A percentile compares a stretch with the other conserved stretches of the same genome.
These are phyloP conservation scores for Colletotrichum agaves DNA, from an alignment of 2,329 filamentous ascomycete genomes.

Conservation along the genomic window DNA sequence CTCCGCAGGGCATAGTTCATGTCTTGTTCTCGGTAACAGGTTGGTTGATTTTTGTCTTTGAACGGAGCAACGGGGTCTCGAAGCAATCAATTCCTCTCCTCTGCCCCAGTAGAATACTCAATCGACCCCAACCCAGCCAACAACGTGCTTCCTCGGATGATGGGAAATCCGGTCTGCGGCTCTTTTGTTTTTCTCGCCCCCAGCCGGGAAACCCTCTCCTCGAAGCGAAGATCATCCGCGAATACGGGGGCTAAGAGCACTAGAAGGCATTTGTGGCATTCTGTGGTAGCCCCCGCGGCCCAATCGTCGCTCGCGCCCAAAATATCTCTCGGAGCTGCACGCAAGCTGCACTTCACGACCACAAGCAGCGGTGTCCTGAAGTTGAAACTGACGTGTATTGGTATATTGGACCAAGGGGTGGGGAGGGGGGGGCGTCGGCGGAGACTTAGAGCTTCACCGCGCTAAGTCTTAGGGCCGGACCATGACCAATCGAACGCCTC, in stretches of 20 bases:
- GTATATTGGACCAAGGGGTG: conserved; percentile 16
- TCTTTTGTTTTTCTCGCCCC: conserved; percentile 23
- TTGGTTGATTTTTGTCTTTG: neutral
- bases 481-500: conserved; percentile 2
- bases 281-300: neutral
- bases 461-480: conserved; percentile 22
- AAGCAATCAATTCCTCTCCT: neutral
- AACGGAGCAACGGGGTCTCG: neutral
- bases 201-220: neutral
- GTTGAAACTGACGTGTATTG: conserved; percentile 38
- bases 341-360: conserved; percentile 18
- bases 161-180: conserved; percentile 16
- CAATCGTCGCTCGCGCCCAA: conserved; percentile 12
- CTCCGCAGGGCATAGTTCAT: neutral
- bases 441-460: conserved; percentile 16
- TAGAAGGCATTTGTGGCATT: neutral
- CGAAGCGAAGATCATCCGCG: conserved; percentile 28
- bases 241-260: conserved; percentile 18
- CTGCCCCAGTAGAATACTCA: neutral
- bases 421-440: conserved; percentile 4
- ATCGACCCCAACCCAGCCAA: conserved; percentile 6
- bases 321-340: conserved; percentile 32
- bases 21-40: conserved; percentile 17
- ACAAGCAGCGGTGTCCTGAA: conserved; percentile 34
- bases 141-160: neutral